Evolutionary conservation across 768 basidiomycete species (phyloP), one percentile per base, ranked within the genome.

Genomic region (Cyathus striatus): DNA sequence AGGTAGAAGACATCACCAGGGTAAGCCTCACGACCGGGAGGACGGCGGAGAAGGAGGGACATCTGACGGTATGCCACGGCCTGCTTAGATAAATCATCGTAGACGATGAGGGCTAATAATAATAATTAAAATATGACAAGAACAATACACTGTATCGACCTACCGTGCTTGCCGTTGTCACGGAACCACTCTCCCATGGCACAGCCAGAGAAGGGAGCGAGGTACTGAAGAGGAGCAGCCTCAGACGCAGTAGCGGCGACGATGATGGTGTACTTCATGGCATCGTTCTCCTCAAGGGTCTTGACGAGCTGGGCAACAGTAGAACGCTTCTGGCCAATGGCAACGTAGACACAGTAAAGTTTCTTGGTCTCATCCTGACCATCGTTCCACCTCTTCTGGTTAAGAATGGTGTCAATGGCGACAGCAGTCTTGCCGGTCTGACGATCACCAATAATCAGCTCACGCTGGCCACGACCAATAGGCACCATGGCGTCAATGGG

Each of bases 111-210:
- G 52, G 95, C 87, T 88, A 44, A 13, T 22, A 32, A 49, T 16
- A 43, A 43, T 20, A 6, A 43, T 17, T 30, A 41, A 37, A 49
- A 25, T 3, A 24, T 18, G 5, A 23, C 13, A 36, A 14, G 7
- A 39, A 24, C 34, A 24, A 10, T 10, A 17, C 38, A 37, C 13
- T 12, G n/a, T 37, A 1, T 23, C n/a, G 20, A 55, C 82, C 42
- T 58, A 87, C 87, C 94, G 70, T 99, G 96, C 76, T 95, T 97
- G 75, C 93, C 95, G 67, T 99, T 99, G 74, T 99, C 96, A 72
- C 92, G 90, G 96, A 99, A 99, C 95, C 95, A 99, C 75, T 99
- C 96, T 66, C 96, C 96, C 93, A 99, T 99, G 59, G 96, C 96
- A 70, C 92, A 95, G 51, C 96, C 96, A 54, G 96, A 95, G 91